These are phyloP conservation scores for Sugiyamaella xylanicola DNA, from an alignment of 1,139 yeast genomes.

Conservation along the genomic window DNA sequence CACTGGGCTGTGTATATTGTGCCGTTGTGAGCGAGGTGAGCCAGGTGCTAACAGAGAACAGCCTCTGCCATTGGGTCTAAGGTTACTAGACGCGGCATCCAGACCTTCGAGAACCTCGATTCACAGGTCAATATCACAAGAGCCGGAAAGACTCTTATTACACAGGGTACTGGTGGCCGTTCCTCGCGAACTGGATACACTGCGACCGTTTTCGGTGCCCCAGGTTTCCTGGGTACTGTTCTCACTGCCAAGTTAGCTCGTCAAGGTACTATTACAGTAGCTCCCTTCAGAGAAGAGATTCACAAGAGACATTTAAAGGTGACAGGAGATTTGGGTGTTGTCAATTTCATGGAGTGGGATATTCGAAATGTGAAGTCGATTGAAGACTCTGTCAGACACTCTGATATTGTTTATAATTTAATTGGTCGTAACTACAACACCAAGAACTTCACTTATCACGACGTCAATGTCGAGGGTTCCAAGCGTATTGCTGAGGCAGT, in stretches of 20 bases:
- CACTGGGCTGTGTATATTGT: no score
- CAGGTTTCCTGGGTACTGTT: conserved; percentile 78
- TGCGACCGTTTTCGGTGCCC: conserved; percentile 85
- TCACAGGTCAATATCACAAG: conserved; percentile 75
- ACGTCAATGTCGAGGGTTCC: conserved; percentile 77
- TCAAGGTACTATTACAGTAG: conserved; percentile 77
- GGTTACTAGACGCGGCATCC: conserved; percentile 29
- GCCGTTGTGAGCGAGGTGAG: no score
- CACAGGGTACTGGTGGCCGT: conserved; percentile 74
- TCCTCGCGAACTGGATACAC: conserved; percentile 91
- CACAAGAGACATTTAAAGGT: conserved; percentile 79
- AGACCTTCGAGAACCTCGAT: conserved; percentile 45
- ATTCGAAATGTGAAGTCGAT: conserved; percentile 75
- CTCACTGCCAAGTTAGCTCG: conserved; percentile 72
- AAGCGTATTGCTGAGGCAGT: conserved; percentile 76
- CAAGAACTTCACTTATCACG: conserved; percentile 80
- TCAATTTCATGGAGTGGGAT: conserved; percentile 81
- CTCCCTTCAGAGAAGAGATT: conserved; percentile 80
- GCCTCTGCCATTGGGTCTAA: background rate
- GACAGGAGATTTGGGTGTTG: conserved; percentile 85
- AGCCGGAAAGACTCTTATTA: conserved; percentile 69
- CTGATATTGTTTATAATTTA: conserved; percentile 81
- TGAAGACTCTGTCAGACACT: conserved; percentile 75
- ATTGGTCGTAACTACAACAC: conserved; percentile 78
- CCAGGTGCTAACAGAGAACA: background rate